Evolutionary conservation across 1,284 basidiomycete genomes (phyloP).

Genomic region (Apiotrichum gamsii): DNA sequence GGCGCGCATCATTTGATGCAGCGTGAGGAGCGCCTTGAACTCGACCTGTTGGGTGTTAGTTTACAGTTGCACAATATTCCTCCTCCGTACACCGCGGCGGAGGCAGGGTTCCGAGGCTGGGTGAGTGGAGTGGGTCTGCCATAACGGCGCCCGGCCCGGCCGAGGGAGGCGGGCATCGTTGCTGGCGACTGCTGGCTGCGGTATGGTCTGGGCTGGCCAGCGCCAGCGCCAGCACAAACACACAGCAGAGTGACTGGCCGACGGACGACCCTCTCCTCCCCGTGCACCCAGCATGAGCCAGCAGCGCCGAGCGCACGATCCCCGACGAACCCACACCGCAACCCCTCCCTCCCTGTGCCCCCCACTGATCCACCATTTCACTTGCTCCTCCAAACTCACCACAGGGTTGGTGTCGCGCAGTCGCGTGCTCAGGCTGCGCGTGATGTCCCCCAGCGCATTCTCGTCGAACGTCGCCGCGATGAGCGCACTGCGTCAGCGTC

Average conservation of each 20-base stretch:
- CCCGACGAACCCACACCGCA: no score
- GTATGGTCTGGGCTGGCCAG: not conserved
- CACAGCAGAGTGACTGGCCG: no score
- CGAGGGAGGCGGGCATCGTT: not conserved
- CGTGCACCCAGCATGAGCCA: no score
- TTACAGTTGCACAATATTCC: no score
- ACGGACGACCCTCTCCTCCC: no score
- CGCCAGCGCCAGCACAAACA: no score
- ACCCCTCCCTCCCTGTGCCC: no score
- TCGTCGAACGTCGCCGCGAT: conserved; percentile 93
- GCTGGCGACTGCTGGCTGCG: not conserved
- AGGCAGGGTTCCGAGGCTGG: no score
- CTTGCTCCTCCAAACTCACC: conserved; percentile 55
- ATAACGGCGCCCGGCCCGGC: not conserved
- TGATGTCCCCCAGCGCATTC: conserved; percentile 84
- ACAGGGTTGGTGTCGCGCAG: conserved; percentile 85
- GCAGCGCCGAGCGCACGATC: no score
- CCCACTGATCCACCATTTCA: no score
- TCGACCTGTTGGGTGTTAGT: conserved; percentile 59
- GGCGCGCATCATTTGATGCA: conserved; percentile 90
- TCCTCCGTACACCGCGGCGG: no score
- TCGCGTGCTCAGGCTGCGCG: conserved; percentile 72
- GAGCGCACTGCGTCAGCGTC: conserved; percentile 67
- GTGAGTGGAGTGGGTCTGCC: no score
- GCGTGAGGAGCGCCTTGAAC: conserved; percentile 90